These are phyloP conservation scores for Primulina huaijiensis DNA, from an alignment of 257 asterid genomes.

Conservation along the genomic window DNA sequence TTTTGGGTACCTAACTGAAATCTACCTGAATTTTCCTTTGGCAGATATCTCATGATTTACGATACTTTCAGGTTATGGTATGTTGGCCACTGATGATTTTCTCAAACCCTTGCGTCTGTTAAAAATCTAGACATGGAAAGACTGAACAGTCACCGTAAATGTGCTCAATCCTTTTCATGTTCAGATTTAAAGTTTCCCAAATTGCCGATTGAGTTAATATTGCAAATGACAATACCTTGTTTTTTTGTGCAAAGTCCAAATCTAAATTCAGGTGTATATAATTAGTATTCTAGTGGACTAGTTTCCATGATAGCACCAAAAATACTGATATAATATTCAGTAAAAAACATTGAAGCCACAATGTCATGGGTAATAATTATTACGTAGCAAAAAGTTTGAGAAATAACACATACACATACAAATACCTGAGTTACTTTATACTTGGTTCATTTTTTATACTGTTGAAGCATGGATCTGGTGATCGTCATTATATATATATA, in stretches of 20 bases:
- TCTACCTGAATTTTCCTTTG: constrained; percentile 19
- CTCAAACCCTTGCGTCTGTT: background rate
- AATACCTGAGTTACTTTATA: too few relatives aligned
- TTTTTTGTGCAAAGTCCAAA: background rate
- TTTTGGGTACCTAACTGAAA: background rate
- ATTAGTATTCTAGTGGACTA: too few relatives aligned
- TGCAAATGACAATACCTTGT: background rate
- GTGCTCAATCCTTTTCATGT: background rate
- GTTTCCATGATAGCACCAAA: too few relatives aligned
- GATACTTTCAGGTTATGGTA: constrained; percentile 68
- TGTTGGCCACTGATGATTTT: constrained; percentile 8
- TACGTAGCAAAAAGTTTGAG: too few relatives aligned
- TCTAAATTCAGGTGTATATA: background rate
- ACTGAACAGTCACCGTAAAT: background rate
- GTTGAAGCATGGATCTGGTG: too few relatives aligned
- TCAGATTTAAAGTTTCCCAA: background rate
- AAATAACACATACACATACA: too few relatives aligned
- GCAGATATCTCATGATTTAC: constrained; percentile 75
- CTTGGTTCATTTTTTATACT: too few relatives aligned
- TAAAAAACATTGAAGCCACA: too few relatives aligned
- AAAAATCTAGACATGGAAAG: background rate
- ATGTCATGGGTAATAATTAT: too few relatives aligned
- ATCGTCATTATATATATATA: too few relatives aligned
- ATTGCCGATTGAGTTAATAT: background rate
- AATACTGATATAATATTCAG: too few relatives aligned